Base-by-base conservation (phyloP, 306 rosid species). In the Corylus americana region DNA sequence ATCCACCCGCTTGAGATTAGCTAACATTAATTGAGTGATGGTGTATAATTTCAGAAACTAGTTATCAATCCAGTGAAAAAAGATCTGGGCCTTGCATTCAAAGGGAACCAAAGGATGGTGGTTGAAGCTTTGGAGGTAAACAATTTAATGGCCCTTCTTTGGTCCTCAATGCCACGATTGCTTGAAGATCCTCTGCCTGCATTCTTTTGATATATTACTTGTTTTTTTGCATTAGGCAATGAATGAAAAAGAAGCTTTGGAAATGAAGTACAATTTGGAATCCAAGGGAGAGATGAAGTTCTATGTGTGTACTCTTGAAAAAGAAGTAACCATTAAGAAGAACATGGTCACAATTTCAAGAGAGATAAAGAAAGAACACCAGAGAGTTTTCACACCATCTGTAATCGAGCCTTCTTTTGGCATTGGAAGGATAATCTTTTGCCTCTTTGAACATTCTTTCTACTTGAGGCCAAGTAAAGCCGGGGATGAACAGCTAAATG, bases 321-420 rank as follows among this genome's bases (percentile, higher is more conserved):
- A 91, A 77, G 87, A 76, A 55, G 90, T 93, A 37, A 27, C 84
- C 22, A 85, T 96, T 20, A 90, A 83, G 48, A 89, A 91, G 79
- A 91, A 54, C 66, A 93, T 96, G 99, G 89, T 96, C 70, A 74
- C 88, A 17, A 93, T 96, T 81, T 87, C 86, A 22, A 93, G 90
- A 84, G 97, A 93, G 87, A 96, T 55, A 74, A 93, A 88, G 89
- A 96, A 89, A 78, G 97, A 91, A 74, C 96, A 96, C 80, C 97
- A 89, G 70, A 86, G 99, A 75, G 96, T 91, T 76, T 96, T 96
- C 86, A 96, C 99, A 11, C 99, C 99, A 31, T 96, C 99, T 13
- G 99, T 96, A 70, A 93, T 96, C 35, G 97, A 96, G 73, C 99
- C 99, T 14, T 96, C 98, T 47, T 96, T 96, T 85, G 99, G 99